Base-by-base conservation (phyloP, 1,284 basidiomycete genomes). In the Athelia sp. region DNA sequence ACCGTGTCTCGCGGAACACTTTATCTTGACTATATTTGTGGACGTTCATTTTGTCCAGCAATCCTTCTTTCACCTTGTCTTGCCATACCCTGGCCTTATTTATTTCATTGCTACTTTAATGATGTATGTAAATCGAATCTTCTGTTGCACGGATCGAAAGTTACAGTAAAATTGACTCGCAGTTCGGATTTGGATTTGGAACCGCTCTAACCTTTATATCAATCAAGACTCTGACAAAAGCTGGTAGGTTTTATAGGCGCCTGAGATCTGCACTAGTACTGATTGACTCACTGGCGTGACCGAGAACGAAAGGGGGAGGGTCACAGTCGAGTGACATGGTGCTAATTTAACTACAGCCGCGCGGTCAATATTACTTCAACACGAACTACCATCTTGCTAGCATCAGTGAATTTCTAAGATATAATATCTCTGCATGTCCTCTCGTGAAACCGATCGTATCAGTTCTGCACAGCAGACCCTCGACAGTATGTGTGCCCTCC, bases 391-490 rank as follows among this genome's bases (percentile, higher is more conserved):
- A 29, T 29, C 26, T 29, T 13, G 6, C 26, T 29, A 4, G 13
- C 26, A 29, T 29, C 4, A 6, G 13, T 29, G n/a, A 6, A 40
- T 40, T n/a, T 40, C n/a, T n/a, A 40, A 40, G 6, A 40, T 40
- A 40, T 40, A 40, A 17, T 40, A 40, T 40, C n/a, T 40, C 6
- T 4, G 4, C 26, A 79, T 78, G 76, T 73, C 79, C n/a, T 74
- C 76, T 29, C 72, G 74, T 57, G 85, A 87, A 57, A 64, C 81
- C 45, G 82, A 87, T 57, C 74, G 83, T 43, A 78, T 81, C 49
- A 73, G 74, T n/a, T 81, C 87, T 50, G 87, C 86, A 11, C 84
- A 89, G 57, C 81, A 90, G 58, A 90, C 87, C 1, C 72, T 90
- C 13, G 87, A 90, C 61, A 87, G 88, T 89, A 63, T 60, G 85